Base-by-base conservation (phyloP, 2,329 filamentous ascomycete genomes). In the Penicillium decumbens region DNA sequence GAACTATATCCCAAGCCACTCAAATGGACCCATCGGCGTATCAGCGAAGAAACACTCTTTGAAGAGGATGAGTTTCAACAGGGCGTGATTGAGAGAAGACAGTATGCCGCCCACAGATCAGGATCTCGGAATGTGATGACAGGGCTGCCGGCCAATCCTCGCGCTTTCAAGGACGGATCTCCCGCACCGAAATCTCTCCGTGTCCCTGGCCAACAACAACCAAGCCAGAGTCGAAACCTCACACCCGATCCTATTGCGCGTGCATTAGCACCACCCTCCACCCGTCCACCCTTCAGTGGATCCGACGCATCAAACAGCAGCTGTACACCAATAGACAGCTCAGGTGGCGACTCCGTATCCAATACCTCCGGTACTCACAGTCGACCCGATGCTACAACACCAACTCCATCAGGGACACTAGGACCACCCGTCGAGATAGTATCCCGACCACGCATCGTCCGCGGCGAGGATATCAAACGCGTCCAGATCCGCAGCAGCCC, bases 1-100 rank as follows among this genome's bases (percentile, higher is more conserved):
- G 61, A 60, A 15, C 50, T 72, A 15, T 70, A 66, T 49, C 72
- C 73, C 24, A 64, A 68, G 24, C 72, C 69, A 18, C 56, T 74
- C n/a, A 61, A 61, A 39, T 59, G 64, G 51, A 64, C 57, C 33
- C 61, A 62, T 33, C 59, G 65, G 15, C 65, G 62, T 8, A 44
- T 40, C 15, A 73, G 70, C 50, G 60, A 59, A 18, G 65, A 57
- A 24, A 72, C 69, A 1, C 50, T 68, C 8, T 70, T 72, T 47
- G 70, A 73, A 57, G 70, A 73, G 33, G 70, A 72, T 38, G 57
- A 59, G 39, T 30, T 18, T 27, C 57, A 28, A 50, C 61, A 44
- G 55, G 51, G 18, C 15, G 15, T 27, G 3, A 10, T 50, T 29
- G 15, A 5, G 7, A n/a, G 10, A 7, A 18, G 8, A 18, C 18